A percentile compares a stretch with the other conserved stretches of the same genome.
These are phyloP conservation scores for Alternaria infectoria DNA, from an alignment of 2,329 filamentous ascomycete species.

Conservation along the genomic window DNA sequence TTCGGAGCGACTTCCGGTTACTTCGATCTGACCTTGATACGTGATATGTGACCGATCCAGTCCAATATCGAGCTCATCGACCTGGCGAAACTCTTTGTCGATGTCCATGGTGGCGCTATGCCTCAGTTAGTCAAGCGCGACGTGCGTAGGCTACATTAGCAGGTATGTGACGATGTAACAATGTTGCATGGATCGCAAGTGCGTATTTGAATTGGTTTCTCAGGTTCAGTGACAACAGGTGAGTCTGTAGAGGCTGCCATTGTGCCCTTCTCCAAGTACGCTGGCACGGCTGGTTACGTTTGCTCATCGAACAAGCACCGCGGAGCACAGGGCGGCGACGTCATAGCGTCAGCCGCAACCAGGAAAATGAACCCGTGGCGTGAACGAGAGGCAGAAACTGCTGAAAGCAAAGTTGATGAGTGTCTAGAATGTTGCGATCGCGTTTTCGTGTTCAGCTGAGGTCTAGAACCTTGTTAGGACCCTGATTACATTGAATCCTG, in stretches of 20 bases:
- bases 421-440: background rate
- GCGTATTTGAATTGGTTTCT: too few relatives aligned
- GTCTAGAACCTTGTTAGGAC: background rate
- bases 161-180: background rate
- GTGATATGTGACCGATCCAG: slow-evolving; percentile 23
- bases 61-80: slow-evolving; percentile 12
- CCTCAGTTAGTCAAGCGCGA: background rate
- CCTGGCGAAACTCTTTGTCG: slow-evolving; percentile 31
- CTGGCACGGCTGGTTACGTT: background rate
- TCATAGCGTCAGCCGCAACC: background rate
- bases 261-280: too few relatives aligned
- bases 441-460: background rate
- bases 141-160: background rate
- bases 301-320: background rate
- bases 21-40: slow-evolving; percentile 13
- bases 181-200: background rate
- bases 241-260: too few relatives aligned
- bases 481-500: background rate
- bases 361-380: background rate
- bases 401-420: background rate
- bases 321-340: background rate
- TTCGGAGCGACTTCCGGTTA: slow-evolving; percentile 15
- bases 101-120: slow-evolving; percentile 19
- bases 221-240: too few relatives aligned
- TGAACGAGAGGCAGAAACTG: background rate